phyloP scores from a whole-genome alignment of 2,329 filamentous ascomycete species.

The Didymella sp. region DNA sequence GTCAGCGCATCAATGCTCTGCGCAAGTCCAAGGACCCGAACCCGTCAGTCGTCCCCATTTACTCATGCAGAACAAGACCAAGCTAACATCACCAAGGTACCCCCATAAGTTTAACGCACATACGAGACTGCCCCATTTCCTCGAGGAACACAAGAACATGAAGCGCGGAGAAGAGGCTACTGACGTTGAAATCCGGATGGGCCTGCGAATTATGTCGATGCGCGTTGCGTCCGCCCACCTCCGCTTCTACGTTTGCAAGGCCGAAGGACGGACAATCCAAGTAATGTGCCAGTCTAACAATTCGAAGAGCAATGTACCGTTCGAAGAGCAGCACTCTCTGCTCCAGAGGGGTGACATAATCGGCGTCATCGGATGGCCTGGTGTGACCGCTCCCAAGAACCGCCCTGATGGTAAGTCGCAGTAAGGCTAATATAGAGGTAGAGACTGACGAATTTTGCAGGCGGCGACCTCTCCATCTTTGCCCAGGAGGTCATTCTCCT shows the following conservation, averaged over 20 bases:
- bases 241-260: constrained; percentile 56
- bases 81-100: constrained; percentile 49
- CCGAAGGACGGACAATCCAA: constrained; percentile 80
- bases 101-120: constrained; percentile 93
- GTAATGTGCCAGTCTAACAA: constrained; percentile 91
- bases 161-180: constrained; percentile 86
- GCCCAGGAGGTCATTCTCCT: constrained; percentile 85
- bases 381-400: constrained; percentile 86
- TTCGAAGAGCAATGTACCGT: constrained; percentile 70
- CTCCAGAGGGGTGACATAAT: constrained; percentile 92
- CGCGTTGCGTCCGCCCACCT: constrained; percentile 31
- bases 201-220: constrained; percentile 77
- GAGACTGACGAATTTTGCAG: not conserved
- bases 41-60: constrained; percentile 54
- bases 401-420: constrained; percentile 2
- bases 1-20: constrained; percentile 78
- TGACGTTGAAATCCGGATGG: constrained; percentile 77
- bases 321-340: constrained; percentile 87
- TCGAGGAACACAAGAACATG: constrained; percentile 77
- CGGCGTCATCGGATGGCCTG: constrained; percentile 83
- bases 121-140: constrained; percentile 81
- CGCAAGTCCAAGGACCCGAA: constrained; percentile 76
- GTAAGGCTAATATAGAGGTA: not conserved
- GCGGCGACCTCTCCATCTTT: constrained; percentile 90
- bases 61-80: not conserved